Evolutionary conservation across 352 stramenopile species (phyloP).

Genomic region (Saprolegnia parasitica): DNA sequence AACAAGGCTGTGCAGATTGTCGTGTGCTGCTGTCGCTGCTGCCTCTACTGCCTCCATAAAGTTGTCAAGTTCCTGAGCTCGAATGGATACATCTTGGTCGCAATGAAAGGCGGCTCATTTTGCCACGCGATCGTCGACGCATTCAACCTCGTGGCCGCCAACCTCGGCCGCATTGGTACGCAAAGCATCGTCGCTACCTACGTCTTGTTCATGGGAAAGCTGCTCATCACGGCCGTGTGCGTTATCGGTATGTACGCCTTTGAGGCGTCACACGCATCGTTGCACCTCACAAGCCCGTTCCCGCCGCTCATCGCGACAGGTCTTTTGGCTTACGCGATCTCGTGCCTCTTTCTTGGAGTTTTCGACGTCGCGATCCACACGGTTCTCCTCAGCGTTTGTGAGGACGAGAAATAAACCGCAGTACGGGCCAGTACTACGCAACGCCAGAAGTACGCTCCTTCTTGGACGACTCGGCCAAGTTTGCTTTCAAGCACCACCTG

Average conservation of each 20-base stretch:
- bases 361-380: constrained; percentile 94
- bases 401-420: constrained; percentile 74
- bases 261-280: constrained; percentile 31
- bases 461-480: constrained; percentile 10
- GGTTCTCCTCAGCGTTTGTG: constrained; percentile 96
- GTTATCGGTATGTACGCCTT: constrained; percentile 44
- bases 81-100: constrained; percentile 91
- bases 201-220: constrained; percentile 92
- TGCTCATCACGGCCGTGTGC: constrained; percentile 62
- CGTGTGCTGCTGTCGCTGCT: constrained; percentile 67
- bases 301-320: constrained; percentile 89
- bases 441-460: neutral
- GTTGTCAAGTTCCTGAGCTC: constrained; percentile 96
- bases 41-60: constrained; percentile 91
- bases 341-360: constrained; percentile 95
- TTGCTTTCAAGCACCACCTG: constrained; percentile 20
- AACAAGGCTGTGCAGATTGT: constrained; percentile 69
- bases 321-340: constrained; percentile 63
- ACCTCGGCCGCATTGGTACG: constrained; percentile 83
- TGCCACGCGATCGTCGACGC: constrained; percentile 87
- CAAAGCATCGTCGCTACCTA: constrained; percentile 84
- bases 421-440: constrained; percentile 12
- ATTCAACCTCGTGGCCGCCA: constrained; percentile 87
- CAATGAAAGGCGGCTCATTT: constrained; percentile 77
- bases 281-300: constrained; percentile 73